Evolutionary conservation across 768 basidiomycete species (phyloP).

Genomic region (Cystofilobasidium ferigula): DNA sequence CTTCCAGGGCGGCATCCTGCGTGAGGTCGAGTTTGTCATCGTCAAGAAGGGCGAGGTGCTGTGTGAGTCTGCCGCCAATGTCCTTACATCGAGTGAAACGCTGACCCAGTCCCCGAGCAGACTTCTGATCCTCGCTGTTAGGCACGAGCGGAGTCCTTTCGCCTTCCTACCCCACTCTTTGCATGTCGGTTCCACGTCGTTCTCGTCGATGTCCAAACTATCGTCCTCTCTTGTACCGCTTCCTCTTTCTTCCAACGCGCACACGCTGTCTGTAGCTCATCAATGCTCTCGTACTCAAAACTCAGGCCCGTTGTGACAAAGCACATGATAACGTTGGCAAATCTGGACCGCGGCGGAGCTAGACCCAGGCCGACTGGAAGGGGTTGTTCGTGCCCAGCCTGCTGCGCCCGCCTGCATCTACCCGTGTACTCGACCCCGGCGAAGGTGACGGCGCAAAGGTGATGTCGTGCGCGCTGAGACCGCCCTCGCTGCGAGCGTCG

Average conservation of each 20-base stretch:
- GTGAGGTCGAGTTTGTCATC: not conserved
- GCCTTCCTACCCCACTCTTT: not conserved
- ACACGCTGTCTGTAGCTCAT: no score
- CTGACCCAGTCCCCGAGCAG: not conserved
- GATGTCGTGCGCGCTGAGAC: not conserved
- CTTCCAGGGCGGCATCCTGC: not conserved
- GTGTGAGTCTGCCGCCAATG: not conserved
- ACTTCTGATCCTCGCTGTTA: not conserved
- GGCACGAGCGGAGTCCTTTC: not conserved
- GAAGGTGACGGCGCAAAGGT: not conserved
- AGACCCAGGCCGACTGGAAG: not conserved
- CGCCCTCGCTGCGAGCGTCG: not conserved
- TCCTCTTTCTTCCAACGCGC: no score
- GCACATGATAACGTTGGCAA: no score
- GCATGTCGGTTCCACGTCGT: no score
- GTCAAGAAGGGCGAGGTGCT: not conserved
- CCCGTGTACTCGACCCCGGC: not conserved
- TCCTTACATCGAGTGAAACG: constrained; percentile 1
- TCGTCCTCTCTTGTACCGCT: no score
- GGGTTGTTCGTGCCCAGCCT: not conserved
- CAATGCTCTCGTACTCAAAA: no score
- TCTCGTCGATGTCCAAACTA: no score
- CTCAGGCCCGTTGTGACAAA: no score
- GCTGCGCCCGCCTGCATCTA: not conserved
- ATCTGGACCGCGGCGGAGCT: not conserved